phyloP scores from a whole-genome alignment of 2,329 filamentous ascomycete species.

The Apiospora saccharicola region DNA sequence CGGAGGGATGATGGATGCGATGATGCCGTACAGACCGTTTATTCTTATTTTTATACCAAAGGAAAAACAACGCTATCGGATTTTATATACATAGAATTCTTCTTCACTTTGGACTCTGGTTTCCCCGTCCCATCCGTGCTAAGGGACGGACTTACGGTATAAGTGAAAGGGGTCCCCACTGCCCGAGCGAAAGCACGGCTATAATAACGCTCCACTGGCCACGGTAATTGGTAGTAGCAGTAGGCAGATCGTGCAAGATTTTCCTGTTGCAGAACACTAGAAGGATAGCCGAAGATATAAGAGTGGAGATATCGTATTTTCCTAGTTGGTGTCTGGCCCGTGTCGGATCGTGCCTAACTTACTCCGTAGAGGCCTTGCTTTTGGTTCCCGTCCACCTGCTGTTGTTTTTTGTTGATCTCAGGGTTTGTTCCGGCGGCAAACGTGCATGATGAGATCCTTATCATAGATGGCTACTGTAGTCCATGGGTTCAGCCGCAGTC shows the following conservation, averaged over 20 bases:
- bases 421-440: neutral
- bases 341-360: neutral
- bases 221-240: neutral
- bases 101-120: neutral
- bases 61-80: neutral
- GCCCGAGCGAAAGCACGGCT: neutral
- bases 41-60: no score
- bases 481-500: neutral
- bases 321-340: neutral
- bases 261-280: conserved; percentile 4
- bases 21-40: conserved; percentile 1
- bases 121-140: neutral
- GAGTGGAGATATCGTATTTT: neutral
- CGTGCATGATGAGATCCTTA: neutral
- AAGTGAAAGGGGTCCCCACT: conserved; percentile 1
- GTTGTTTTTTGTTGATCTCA: neutral
- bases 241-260: neutral
- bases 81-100: neutral
- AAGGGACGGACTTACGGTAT: neutral
- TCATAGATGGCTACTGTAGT: neutral
- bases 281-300: neutral
- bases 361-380: neutral
- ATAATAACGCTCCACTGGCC: neutral
- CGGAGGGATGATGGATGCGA: neutral
- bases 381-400: neutral